Evolutionary conservation across 768 basidiomycete species (phyloP), one percentile per base, ranked within the genome.

Genomic region (Boletus edulis): DNA sequence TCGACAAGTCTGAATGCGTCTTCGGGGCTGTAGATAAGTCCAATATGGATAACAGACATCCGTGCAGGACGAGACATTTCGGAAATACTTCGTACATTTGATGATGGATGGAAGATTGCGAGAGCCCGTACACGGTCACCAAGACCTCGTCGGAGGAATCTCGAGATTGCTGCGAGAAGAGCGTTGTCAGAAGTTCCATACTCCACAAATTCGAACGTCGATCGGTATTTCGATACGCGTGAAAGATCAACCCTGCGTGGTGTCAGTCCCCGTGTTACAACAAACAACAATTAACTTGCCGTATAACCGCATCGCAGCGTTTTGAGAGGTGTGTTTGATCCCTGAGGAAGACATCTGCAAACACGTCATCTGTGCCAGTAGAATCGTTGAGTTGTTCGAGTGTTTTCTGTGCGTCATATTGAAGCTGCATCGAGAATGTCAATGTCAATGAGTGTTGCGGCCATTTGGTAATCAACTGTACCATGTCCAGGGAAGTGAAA

Each of bases 1-100:
- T 98, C 97, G 27, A 98, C 89, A 2, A 98, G 82, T 10, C 91
- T 84, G 59, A 86, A 85, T 3, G 93, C 91, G 56, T 89, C 73
- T 8, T 81, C 75, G 0, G 84, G 76, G 62, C 93, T 78, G 60
- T 91, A 82, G 15, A 93, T 72, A 8, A 98, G 69, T 4, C 96
- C 95, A 34, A 98, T 75, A 58, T 82, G 78, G 37, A 94, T 67
- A 4, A 73, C 67, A 22, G 80, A 68, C 0, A 81, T 71, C 14
- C 73, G 76, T 7, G 79, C 72, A 4, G 79, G 73, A 6, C 83
- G 83, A 39, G 82, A 79, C 2, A 80, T 77, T 57, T 86, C 81
- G 17, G 77, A 85, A 37, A 80, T 62, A 17, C 76, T 73, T 10
- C 81, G 80, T 17, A 69, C 69, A 20, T 67, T 61, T 13, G 79